Evolutionary conservation across 1,139 yeast species (phyloP).

Genomic region (Geotrichum reessii): DNA sequence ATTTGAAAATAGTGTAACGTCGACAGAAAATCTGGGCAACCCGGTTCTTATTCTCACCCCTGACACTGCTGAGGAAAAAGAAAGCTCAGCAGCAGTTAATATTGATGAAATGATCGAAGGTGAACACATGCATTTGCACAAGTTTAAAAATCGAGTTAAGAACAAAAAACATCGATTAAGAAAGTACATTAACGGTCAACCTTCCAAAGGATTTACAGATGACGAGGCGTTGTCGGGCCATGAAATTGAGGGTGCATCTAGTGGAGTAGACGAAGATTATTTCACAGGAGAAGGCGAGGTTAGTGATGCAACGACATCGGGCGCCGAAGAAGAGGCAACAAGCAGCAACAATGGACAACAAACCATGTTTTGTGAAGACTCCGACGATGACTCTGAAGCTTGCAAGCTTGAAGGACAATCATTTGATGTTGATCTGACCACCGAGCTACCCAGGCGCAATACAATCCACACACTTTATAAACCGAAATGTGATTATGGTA

Average conservation of each 20-base stretch:
- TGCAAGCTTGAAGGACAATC: background rate
- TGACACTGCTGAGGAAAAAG: background rate
- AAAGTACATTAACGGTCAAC: conserved; percentile 11
- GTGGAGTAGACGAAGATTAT: conserved; percentile 5
- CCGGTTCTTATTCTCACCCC: background rate
- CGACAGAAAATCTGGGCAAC: background rate
- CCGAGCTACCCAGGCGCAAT: conserved; percentile 11
- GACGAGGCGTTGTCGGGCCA: conserved; percentile 1
- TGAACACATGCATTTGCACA: background rate
- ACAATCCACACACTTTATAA: background rate
- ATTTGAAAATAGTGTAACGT: conserved; percentile 4
- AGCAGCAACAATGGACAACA: background rate
- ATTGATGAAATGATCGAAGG: conserved; percentile 4
- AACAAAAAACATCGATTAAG: conserved; percentile 3
- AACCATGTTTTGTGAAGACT: background rate
- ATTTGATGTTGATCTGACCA: conserved; percentile 9
- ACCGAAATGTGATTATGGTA: background rate
- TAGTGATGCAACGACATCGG: conserved; percentile 10
- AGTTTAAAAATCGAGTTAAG: background rate
- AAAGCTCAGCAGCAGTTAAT: background rate
- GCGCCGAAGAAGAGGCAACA: conserved; percentile 2
- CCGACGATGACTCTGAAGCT: background rate
- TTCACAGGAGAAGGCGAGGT: conserved; percentile 2
- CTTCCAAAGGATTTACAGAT: background rate
- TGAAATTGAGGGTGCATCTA: conserved; percentile 6